phyloP scores from a whole-genome alignment of 2,329 filamentous ascomycete species.

The Rosellinia necatrix region DNA sequence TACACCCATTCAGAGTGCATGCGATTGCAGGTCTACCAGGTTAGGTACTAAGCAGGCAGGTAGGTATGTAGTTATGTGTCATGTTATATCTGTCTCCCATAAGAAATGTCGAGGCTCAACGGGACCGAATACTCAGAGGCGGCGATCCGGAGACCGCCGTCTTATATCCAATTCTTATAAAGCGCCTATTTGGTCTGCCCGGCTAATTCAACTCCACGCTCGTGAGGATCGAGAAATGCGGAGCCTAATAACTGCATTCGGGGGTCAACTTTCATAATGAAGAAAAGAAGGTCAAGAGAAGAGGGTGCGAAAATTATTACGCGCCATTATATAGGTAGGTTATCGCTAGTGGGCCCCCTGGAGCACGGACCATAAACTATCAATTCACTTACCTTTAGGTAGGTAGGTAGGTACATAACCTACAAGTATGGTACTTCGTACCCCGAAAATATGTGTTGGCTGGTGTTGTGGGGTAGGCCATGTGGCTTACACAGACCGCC shows the following conservation, averaged over 20 bases:
- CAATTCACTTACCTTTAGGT: background rate
- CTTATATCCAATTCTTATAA: constrained; percentile 68
- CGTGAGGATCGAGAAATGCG: constrained; percentile 46
- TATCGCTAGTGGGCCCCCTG: constrained; percentile 1
- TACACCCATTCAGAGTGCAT: no score
- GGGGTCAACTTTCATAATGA: constrained; percentile 60
- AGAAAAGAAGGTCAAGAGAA: constrained; percentile 40
- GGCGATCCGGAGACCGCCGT: constrained; percentile 34
- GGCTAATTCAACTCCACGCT: constrained; percentile 61
- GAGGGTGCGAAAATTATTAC: constrained; percentile 14
- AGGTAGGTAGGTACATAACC: no score
- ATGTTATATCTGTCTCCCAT: no score
- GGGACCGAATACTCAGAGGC: constrained; percentile 60
- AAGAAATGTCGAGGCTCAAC: constrained; percentile 55
- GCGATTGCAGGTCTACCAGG: no score
- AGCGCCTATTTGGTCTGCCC: constrained; percentile 65
- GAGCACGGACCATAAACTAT: constrained; percentile 22
- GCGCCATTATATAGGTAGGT: constrained; percentile 16
- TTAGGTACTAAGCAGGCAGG: background rate
- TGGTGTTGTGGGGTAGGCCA: no score
- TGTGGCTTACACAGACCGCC: no score
- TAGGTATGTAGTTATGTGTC: no score
- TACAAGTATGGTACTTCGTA: no score
- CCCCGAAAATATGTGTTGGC: no score
- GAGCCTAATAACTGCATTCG: constrained; percentile 60